Percentiles rank a stretch among this genome's conserved stretches.
These are phyloP conservation scores for Cantharellus cinnabarinus DNA, from an alignment of 768 basidiomycete species.

Conservation along the genomic window DNA sequence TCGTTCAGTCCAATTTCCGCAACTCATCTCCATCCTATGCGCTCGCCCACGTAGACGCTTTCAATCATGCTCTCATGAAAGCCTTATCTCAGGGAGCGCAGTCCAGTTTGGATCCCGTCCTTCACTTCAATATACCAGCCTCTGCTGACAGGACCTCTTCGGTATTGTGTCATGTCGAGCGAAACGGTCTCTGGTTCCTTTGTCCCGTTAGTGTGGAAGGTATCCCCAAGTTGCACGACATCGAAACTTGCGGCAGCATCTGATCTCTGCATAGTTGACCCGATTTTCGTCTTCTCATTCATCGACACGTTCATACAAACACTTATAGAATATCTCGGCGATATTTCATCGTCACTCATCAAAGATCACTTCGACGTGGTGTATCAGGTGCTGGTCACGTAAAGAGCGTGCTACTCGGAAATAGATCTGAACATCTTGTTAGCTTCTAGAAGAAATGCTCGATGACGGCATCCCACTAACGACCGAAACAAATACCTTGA, in stretches of 20 bases:
- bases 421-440: background rate
- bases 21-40: conserved; percentile 59
- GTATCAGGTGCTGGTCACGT: conserved; percentile 45
- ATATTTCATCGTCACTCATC: conserved; percentile 55
- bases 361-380: conserved; percentile 90
- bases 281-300: conserved; percentile 76
- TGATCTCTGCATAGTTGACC: conserved; percentile 40
- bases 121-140: conserved; percentile 37
- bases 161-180: conserved; percentile 66
- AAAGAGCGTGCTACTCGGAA: too few species aligned
- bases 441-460: conserved; percentile 90
- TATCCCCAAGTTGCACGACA: conserved; percentile 21
- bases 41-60: conserved; percentile 66
- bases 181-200: conserved; percentile 54
- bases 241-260: background rate
- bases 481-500: conserved; percentile 71
- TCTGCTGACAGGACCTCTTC: conserved; percentile 24
- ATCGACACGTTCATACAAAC: conserved; percentile 70
- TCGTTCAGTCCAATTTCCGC: conserved; percentile 81
- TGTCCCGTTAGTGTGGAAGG: conserved; percentile 73
- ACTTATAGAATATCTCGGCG: conserved; percentile 69
- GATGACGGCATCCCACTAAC: conserved; percentile 84
- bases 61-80: conserved; percentile 51
- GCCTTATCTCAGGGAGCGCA: conserved; percentile 13
- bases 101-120: conserved; percentile 39